These are phyloP conservation scores for Ophiostoma quercus DNA, from an alignment of 2,329 filamentous ascomycete genomes.

Conservation along the genomic window DNA sequence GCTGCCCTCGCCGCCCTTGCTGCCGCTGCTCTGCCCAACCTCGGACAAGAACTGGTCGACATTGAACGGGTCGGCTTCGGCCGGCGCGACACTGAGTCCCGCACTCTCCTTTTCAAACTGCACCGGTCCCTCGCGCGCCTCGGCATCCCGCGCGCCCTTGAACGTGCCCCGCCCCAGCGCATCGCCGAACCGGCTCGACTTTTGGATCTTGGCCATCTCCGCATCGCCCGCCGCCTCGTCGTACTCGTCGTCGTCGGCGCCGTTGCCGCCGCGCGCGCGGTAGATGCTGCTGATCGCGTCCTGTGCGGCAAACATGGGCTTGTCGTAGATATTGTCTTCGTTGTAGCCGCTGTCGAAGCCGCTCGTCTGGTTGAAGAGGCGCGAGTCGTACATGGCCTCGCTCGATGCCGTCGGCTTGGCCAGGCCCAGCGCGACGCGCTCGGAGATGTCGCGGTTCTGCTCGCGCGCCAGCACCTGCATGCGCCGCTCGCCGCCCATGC, in stretches of 20 bases:
- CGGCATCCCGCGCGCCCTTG: slow-evolving; percentile 76
- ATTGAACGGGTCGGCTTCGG: slow-evolving; percentile 61
- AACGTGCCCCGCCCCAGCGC: slow-evolving; percentile 86
- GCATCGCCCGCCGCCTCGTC: slow-evolving; percentile 72
- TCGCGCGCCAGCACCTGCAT: slow-evolving; percentile 91
- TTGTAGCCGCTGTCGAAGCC: slow-evolving; percentile 92
- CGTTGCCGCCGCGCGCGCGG: slow-evolving; percentile 67
- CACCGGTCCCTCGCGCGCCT: slow-evolving; percentile 84
- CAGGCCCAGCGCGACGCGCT: slow-evolving; percentile 89
- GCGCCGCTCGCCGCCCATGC: slow-evolving; percentile 89
- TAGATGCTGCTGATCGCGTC: slow-evolving; percentile 95
- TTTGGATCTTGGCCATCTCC: slow-evolving; percentile 84
- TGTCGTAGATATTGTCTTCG: slow-evolving; percentile 96
- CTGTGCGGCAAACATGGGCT: slow-evolving; percentile 91
- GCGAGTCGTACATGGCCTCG: slow-evolving; percentile 95
- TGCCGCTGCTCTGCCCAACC: slow-evolving; percentile 51
- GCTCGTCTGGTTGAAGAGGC: slow-evolving; percentile 88
- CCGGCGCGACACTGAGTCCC: slow-evolving; percentile 5
- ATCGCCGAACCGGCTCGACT: slow-evolving; percentile 75
- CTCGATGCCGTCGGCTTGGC: slow-evolving; percentile 90
- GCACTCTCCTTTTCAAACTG: slow-evolving; percentile 82
- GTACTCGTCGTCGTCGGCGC: slow-evolving; percentile 72
- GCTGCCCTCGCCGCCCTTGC: slow-evolving; percentile 25
- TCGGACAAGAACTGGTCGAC: slow-evolving; percentile 91
- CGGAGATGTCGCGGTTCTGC: slow-evolving; percentile 93